Conservation (phyloP, 2,329 filamentous ascomycete species). For the Nemania serpens region DNA sequence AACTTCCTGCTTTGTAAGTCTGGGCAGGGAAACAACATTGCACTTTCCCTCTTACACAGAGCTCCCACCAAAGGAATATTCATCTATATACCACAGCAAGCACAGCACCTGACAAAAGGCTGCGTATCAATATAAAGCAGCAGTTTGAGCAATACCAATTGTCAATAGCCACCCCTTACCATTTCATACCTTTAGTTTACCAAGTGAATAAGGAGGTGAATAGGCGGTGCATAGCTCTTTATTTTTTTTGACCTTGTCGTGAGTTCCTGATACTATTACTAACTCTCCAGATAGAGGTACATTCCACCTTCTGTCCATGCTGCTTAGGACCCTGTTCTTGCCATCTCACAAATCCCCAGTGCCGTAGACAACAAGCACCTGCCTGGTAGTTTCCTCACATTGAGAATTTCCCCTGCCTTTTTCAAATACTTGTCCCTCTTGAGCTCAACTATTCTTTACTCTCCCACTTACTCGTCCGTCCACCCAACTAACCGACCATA, state of each 20-base stretch:
- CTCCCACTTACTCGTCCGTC: background rate
- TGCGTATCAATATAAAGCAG: no score
- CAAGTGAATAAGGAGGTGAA: no score
- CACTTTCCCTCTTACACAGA: no score
- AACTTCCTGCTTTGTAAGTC: no score
- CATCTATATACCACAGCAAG: no score
- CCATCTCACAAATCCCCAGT: background rate
- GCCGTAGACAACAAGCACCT: constrained; percentile 1
- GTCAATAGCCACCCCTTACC: no score
- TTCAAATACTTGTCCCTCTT: background rate
- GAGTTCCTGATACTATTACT: background rate
- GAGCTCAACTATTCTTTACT: background rate
- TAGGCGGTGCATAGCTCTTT: no score
- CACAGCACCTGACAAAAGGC: no score
- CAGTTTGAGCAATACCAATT: no score
- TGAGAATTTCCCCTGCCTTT: background rate
- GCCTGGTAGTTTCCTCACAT: background rate
- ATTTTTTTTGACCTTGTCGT: background rate
- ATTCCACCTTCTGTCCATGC: background rate
- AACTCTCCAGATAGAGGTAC: background rate
- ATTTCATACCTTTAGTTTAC: no score
- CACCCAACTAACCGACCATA: background rate
- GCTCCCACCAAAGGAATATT: no score
- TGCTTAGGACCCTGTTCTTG: constrained; percentile 1
- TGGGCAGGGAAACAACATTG: no score